These are phyloP conservation scores for Elsinoe batatas DNA, from an alignment of 2,329 filamentous ascomycete species.

Conservation along the genomic window DNA sequence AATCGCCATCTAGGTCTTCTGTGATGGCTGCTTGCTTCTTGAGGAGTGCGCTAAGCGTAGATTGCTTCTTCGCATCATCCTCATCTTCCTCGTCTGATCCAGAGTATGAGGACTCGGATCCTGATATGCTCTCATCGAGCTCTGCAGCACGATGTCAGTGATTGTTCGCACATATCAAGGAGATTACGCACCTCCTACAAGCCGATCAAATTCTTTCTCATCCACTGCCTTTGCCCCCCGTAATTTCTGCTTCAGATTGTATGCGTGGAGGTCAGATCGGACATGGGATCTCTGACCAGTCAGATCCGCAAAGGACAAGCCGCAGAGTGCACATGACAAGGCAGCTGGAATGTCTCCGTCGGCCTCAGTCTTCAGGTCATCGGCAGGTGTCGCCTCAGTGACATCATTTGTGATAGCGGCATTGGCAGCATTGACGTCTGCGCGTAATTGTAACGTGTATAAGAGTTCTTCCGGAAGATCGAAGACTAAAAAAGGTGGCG, in stretches of 20 bases:
- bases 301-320: slow-evolving; percentile 58
- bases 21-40: slow-evolving; percentile 74
- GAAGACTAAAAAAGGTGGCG: slow-evolving; percentile 50
- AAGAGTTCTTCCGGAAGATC: slow-evolving; percentile 70
- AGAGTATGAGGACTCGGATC: slow-evolving; percentile 56
- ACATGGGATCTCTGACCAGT: slow-evolving; percentile 78
- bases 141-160: slow-evolving; percentile 31
- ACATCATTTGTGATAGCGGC: slow-evolving; percentile 17
- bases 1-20: slow-evolving; percentile 35
- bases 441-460: slow-evolving; percentile 53
- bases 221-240: slow-evolving; percentile 61
- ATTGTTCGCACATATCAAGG: not conserved
- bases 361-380: slow-evolving; percentile 21
- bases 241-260: slow-evolving; percentile 88
- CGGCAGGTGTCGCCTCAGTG: not conserved
- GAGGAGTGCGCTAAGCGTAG: slow-evolving; percentile 63
- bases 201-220: slow-evolving; percentile 75
- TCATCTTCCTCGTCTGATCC: slow-evolving; percentile 62
- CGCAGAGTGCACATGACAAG: slow-evolving; percentile 74
- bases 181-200: slow-evolving; percentile 48
- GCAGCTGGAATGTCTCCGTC: slow-evolving; percentile 44
- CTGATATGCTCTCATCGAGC: slow-evolving; percentile 84
- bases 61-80: slow-evolving; percentile 52
- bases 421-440: slow-evolving; percentile 29
- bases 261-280: slow-evolving; percentile 82